Conservation (phyloP, 441 rosid genomes). For the Pelargonium cotyledonis region DNA sequence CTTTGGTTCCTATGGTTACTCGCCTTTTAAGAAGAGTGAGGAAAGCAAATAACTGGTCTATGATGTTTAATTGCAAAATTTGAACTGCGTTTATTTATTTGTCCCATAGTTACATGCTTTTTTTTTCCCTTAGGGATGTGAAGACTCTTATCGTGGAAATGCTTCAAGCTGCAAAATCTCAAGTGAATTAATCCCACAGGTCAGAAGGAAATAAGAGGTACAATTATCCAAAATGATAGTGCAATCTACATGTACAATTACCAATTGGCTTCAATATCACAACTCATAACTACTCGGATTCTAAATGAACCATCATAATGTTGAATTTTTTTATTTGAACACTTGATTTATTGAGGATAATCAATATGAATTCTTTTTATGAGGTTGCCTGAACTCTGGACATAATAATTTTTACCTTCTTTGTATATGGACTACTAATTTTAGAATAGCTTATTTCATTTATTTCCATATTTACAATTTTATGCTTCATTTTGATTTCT, state of each 20-base stretch:
- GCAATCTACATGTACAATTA: background rate
- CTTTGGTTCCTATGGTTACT: background rate
- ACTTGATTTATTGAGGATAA: background rate
- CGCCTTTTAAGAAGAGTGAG: background rate
- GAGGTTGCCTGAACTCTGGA: background rate
- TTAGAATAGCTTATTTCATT: background rate
- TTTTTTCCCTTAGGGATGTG: conserved; percentile 51
- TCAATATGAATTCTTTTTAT: background rate
- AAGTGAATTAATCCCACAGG: conserved; percentile 27
- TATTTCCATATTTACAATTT: background rate
- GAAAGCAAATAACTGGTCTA: background rate
- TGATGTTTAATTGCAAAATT: background rate
- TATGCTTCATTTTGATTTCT: background rate
- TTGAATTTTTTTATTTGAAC: background rate
- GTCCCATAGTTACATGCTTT: background rate
- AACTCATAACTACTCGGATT: background rate
- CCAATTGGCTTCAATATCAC: background rate
- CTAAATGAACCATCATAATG: background rate
- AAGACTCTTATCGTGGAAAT: conserved; percentile 76
- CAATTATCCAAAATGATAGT: conserved; percentile 1
- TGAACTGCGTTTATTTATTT: background rate
- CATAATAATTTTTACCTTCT: background rate
- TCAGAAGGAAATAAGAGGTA: conserved; percentile 21
- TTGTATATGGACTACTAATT: background rate
- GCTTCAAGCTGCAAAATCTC: conserved; percentile 68